Conservation (phyloP, 2,329 filamentous ascomycete genomes). For the Aspergillus cejpii region DNA sequence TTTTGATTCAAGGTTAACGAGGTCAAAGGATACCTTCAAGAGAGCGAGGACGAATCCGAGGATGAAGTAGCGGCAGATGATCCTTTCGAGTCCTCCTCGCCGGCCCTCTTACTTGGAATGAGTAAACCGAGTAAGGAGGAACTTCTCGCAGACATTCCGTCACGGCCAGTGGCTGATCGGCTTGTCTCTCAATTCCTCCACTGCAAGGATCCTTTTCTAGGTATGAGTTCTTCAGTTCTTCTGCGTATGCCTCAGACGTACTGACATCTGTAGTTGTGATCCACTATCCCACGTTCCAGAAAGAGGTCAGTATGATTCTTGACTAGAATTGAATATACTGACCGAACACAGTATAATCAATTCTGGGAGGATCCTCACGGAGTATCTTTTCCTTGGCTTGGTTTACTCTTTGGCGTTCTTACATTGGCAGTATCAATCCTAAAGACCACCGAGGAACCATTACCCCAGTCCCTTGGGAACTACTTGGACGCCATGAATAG, state of each 20-base stretch:
- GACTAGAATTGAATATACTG: neutral
- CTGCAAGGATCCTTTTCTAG: slow-evolving; percentile 26
- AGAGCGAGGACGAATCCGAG: slow-evolving; percentile 17
- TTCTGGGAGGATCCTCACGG: slow-evolving; percentile 27
- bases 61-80: slow-evolving; percentile 21
- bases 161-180: slow-evolving; percentile 27
- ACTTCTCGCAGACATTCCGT: slow-evolving; percentile 28
- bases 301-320: slow-evolving; percentile 25
- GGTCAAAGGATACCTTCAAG: slow-evolving; percentile 28
- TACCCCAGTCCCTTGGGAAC: slow-evolving; percentile 16
- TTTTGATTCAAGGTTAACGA: slow-evolving; percentile 25
- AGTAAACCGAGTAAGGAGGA: slow-evolving; percentile 27
- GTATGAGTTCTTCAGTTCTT: slow-evolving; percentile 17
- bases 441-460: slow-evolving; percentile 20
- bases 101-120: slow-evolving; percentile 27
- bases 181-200: slow-evolving; percentile 32
- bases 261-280: slow-evolving; percentile 18
- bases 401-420: slow-evolving; percentile 26
- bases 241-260: neutral
- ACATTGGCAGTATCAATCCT: slow-evolving; percentile 24
- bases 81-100: slow-evolving; percentile 17
- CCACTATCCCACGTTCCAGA: slow-evolving; percentile 30
- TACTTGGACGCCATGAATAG: slow-evolving; percentile 30
- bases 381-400: slow-evolving; percentile 28
- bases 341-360: slow-evolving; percentile 20